These are phyloP conservation scores for Fusarium sacchari DNA, from an alignment of 2,329 filamentous ascomycete genomes.

Conservation along the genomic window DNA sequence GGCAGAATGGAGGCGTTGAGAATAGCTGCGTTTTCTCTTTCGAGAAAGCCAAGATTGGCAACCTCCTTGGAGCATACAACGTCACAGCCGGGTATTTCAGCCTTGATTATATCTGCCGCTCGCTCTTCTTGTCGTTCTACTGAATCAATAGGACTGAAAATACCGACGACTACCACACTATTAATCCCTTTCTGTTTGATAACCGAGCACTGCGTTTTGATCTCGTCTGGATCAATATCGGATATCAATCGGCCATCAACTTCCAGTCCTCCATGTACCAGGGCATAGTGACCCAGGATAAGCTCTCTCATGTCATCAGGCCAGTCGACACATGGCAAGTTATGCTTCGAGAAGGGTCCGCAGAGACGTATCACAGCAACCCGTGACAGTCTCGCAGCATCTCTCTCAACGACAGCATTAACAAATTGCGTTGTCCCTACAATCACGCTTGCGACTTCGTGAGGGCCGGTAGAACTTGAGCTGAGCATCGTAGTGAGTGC, in stretches of 20 bases:
- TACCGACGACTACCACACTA: slow-evolving; percentile 59
- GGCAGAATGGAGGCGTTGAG: slow-evolving; percentile 70
- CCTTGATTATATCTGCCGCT: slow-evolving; percentile 54
- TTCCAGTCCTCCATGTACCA: slow-evolving; percentile 62
- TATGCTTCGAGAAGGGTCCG: slow-evolving; percentile 62
- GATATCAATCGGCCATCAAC: slow-evolving; percentile 60
- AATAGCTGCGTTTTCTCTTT: slow-evolving; percentile 72
- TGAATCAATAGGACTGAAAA: slow-evolving; percentile 65
- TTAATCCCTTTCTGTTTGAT: slow-evolving; percentile 56
- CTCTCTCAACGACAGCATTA: slow-evolving; percentile 66
- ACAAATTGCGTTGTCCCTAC: slow-evolving; percentile 69
- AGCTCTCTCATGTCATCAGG: slow-evolving; percentile 59
- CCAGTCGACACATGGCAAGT: slow-evolving; percentile 64
- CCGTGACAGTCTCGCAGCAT: slow-evolving; percentile 57
- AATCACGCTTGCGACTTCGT: slow-evolving; percentile 58
- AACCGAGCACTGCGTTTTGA: slow-evolving; percentile 51
- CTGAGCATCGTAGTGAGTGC: slow-evolving; percentile 57
- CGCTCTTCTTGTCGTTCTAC: slow-evolving; percentile 60
- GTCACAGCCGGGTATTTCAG: slow-evolving; percentile 53
- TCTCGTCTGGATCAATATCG: slow-evolving; percentile 55
- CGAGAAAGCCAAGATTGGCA: slow-evolving; percentile 64
- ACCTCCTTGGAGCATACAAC: slow-evolving; percentile 63
- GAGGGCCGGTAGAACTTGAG: slow-evolving; percentile 46
- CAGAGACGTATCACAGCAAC: slow-evolving; percentile 66
- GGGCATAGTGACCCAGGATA: slow-evolving; percentile 56